These are phyloP conservation scores for Xanthoconium stramineum DNA, from an alignment of 768 basidiomycete genomes.

Conservation along the genomic window DNA sequence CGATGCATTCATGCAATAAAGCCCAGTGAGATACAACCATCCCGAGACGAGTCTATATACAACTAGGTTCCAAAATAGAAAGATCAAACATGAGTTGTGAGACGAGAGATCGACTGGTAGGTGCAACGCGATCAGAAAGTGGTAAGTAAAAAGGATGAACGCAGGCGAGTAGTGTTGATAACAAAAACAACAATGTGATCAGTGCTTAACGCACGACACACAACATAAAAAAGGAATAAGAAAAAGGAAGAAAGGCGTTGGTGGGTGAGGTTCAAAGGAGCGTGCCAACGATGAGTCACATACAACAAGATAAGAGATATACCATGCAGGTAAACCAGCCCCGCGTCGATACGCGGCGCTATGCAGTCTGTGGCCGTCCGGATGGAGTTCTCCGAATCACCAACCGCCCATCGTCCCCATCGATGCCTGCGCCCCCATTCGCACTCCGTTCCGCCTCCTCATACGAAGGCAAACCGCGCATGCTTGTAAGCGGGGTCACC, in stretches of 20 bases:
- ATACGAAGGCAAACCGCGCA: slow-evolving; percentile 81
- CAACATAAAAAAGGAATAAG: neutral
- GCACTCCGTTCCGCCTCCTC: slow-evolving; percentile 53
- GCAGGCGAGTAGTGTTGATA: too few relatives aligned
- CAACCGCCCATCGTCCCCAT: slow-evolving; percentile 5
- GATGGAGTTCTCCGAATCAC: slow-evolving; percentile 5
- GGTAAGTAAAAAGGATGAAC: neutral
- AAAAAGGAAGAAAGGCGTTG: neutral
- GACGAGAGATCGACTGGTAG: neutral
- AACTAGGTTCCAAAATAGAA: neutral
- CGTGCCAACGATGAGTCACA: neutral
- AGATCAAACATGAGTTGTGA: neutral
- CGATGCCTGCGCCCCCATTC: neutral
- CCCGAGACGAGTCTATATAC: neutral
- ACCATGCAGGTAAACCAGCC: neutral
- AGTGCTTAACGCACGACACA: neutral
- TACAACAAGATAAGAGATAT: neutral
- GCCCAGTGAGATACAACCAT: neutral
- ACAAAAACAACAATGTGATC: too few relatives aligned
- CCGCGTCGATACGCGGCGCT: too few relatives aligned
- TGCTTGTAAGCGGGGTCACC: slow-evolving; percentile 76
- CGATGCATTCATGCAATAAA: neutral
- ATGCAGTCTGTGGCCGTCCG: neutral
- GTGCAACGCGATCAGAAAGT: neutral
- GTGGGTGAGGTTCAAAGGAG: neutral